Conservation (phyloP, 257 asterid species). For the Solanum bukasovii region DNA sequence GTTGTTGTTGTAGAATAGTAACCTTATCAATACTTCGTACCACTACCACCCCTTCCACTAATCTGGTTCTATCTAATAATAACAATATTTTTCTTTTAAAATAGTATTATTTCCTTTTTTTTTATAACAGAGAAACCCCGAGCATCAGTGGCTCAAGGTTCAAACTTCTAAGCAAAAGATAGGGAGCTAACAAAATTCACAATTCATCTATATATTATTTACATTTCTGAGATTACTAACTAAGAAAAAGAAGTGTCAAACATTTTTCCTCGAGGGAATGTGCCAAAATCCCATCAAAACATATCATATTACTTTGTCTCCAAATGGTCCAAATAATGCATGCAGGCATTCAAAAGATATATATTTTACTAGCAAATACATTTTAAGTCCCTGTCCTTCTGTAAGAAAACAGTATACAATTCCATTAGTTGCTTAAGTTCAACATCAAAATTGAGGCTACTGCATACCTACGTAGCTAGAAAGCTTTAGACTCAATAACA, state of each 20-base stretch:
- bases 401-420: not conserved
- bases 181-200: not conserved
- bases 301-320: not conserved
- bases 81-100: not conserved
- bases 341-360: not conserved
- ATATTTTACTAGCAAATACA: not conserved
- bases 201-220: not conserved
- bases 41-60: not conserved
- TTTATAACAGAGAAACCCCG: not conserved
- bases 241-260: not conserved
- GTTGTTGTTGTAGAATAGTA: not conserved
- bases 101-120: not conserved
- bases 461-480: not conserved
- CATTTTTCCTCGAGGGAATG: not conserved
- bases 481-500: not conserved
- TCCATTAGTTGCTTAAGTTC: not conserved
- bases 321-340: not conserved
- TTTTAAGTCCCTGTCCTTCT: not conserved
- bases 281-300: not conserved
- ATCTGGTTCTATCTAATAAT: not conserved
- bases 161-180: not conserved
- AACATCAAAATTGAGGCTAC: not conserved
- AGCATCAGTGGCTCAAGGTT: not conserved
- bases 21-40: not conserved
- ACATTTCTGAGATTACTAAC: not conserved